Percentiles rank a stretch among this genome's conserved stretches.
Evolutionary conservation across 2,329 filamentous ascomycete genomes (phyloP).

Genomic region (Venturia asperata): DNA sequence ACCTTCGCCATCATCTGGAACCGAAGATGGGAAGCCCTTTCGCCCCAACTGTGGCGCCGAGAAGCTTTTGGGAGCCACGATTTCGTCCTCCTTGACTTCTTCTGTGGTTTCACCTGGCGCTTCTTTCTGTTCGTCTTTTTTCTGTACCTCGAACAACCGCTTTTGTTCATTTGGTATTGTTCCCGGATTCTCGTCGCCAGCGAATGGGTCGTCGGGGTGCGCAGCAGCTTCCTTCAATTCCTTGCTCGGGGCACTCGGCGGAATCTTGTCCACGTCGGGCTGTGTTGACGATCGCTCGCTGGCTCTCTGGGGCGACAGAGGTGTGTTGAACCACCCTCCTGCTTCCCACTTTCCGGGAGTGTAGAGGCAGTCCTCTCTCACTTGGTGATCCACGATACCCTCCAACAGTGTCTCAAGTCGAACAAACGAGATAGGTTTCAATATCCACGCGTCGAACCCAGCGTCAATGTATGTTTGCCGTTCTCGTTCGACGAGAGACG

Average conservation of each 20-base stretch:
- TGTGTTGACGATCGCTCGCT: background rate
- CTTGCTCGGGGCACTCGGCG: background rate
- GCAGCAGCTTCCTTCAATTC: background rate
- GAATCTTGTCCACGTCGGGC: background rate
- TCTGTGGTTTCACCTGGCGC: background rate
- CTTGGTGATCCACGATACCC: slow-evolving; percentile 57
- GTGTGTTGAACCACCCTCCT: slow-evolving; percentile 70
- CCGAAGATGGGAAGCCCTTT: background rate
- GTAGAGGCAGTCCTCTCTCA: slow-evolving; percentile 60
- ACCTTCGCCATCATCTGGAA: background rate
- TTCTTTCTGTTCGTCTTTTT: background rate
- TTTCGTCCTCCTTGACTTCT: background rate
- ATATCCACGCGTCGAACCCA: slow-evolving; percentile 85
- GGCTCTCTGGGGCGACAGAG: background rate
- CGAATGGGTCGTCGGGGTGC: background rate
- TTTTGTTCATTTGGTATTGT: slow-evolving; percentile 2
- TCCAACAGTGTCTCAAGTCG: slow-evolving; percentile 61
- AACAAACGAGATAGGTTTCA: slow-evolving; percentile 80
- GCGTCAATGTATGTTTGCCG: slow-evolving; percentile 62
- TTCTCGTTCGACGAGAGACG: slow-evolving; percentile 67
- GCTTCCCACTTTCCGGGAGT: slow-evolving; percentile 67
- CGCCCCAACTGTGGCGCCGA: background rate
- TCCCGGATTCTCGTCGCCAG: background rate
- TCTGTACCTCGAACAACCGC: background rate
- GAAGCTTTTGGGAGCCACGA: background rate